A percentile compares a stretch with the other conserved stretches of the same genome.
Conservation (phyloP, 2,329 filamentous ascomycete genomes). For the Xylaria sp. region DNA sequence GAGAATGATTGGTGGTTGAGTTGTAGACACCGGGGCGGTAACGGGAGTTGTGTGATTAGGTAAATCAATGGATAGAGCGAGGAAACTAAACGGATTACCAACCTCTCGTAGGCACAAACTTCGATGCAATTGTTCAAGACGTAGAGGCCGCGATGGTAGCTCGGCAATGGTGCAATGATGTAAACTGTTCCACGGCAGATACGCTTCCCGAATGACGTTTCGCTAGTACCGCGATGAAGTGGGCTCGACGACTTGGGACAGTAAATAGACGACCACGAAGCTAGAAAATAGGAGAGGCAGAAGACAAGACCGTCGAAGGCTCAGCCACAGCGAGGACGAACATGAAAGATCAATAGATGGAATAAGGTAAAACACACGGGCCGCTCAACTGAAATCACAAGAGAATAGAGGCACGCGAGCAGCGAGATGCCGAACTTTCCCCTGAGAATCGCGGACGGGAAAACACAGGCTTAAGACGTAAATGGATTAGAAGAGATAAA, state of each 20-base stretch:
- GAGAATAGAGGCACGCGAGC: conserved; percentile 21
- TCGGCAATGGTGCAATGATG: conserved; percentile 1
- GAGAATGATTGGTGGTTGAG: conserved; percentile 2
- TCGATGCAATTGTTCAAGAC: not conserved
- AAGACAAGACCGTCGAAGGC: not conserved
- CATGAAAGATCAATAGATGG: not conserved
- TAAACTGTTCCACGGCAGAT: conserved; percentile 2
- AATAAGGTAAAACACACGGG: conserved; percentile 11
- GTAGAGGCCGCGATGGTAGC: conserved; percentile 9
- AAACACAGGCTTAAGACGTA: not conserved
- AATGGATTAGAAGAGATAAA: not conserved
- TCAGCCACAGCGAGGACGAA: conserved; percentile 5
- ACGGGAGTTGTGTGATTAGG: conserved; percentile 2
- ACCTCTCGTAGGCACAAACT: conserved; percentile 22
- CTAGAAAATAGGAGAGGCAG: not conserved
- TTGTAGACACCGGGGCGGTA: not conserved
- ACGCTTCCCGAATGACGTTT: conserved; percentile 7
- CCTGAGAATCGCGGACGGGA: not conserved
- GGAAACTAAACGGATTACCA: conserved; percentile 17
- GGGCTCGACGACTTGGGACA: conserved; percentile 2
- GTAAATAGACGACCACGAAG: conserved; percentile 14
- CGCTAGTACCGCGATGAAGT: not conserved
- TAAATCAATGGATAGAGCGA: conserved; percentile 4
- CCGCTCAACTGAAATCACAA: conserved; percentile 2
- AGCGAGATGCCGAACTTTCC: not conserved